Percentiles rank a stretch among this genome's conserved stretches.
phyloP scores from a whole-genome alignment of 495 filamentous ascomycete genomes.

The Penicillium longicatenatum region DNA sequence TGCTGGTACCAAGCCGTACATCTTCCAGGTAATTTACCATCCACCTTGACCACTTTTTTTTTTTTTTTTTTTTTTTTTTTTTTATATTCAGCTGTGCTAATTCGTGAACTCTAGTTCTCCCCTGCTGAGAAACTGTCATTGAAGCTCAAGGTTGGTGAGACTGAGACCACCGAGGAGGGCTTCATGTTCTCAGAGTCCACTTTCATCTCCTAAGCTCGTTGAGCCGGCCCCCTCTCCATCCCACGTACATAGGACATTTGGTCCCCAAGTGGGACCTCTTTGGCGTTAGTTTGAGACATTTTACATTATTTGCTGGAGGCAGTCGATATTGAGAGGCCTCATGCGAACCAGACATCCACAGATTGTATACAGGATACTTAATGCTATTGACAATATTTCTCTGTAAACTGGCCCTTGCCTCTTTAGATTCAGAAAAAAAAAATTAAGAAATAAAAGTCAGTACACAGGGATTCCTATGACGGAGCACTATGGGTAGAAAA shows the following conservation, averaged over 20 bases:
- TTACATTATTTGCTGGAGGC: constrained; percentile 26
- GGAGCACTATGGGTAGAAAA: neutral
- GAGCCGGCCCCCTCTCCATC: constrained; percentile 5
- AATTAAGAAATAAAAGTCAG: neutral
- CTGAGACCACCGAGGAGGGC: constrained; percentile 76
- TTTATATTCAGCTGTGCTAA: neutral
- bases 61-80: neutral
- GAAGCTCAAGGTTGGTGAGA: constrained; percentile 80
- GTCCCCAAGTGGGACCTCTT: constrained; percentile 17
- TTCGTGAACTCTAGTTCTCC: constrained; percentile 54
- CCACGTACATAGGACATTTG: constrained; percentile 39
- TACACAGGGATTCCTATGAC: neutral
- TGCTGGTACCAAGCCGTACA: constrained; percentile 91
- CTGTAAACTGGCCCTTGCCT: neutral
- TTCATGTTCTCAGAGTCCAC: constrained; percentile 81
- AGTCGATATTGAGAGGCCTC: constrained; percentile 16
- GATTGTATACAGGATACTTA: constrained; percentile 41
- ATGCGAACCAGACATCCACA: constrained; percentile 34
- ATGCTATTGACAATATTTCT: constrained; percentile 35
- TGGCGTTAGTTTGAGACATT: constrained; percentile 27
- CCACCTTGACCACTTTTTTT: constrained; percentile 7
- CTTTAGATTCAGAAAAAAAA: too few species aligned
- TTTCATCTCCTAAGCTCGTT: constrained; percentile 70
- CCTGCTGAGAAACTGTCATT: constrained; percentile 65
- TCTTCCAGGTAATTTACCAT: constrained; percentile 73